Base-by-base conservation (phyloP, 371 early-diverging fungal species). In the Amoeboradix gromovi region DNA sequence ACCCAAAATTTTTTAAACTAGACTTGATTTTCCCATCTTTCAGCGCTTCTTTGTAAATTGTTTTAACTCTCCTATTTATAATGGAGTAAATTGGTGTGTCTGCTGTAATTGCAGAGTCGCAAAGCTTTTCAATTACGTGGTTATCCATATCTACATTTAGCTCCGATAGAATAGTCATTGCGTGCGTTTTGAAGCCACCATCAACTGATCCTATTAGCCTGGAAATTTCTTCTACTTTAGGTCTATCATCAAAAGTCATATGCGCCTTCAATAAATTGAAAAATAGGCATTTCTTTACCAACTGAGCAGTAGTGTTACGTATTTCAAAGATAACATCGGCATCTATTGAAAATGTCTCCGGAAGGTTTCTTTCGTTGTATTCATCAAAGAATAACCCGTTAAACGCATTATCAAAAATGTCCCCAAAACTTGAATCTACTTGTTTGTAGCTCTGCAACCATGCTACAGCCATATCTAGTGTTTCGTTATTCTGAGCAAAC, bases 51-150 rank as follows among this genome's bases (percentile, higher is more conserved):
- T 80, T 79, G 28, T 86, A 73, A 5, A 78, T 74, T 0, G 76
- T 71, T 31, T 77, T 80, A 1, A 86, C 74, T 17, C 87, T 79
- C 1, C 87, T 80, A 28, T 78, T 76, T 27, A 89, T 73, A 16
- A 89, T 72, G 0, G 78, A 74, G 71, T 82, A 87, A 1, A 89
- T 80, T 0, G 85, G n/a, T n/a, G n/a, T n/a, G n/a, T 80, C 71
- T 89, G 87, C 5, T 75, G 76, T 69, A 81, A 80, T 22, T 81
- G 80, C 0, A 89, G 74, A 0, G 85, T 86, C 76, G n/a, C n/a
- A n/a, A n/a, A n/a, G n/a, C n/a, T 86, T 87, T 32, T 79, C 79
- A 16, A 87, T 84, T 87, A 87, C 86, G 69, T 73, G 75, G 30
- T 77, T 76, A 28, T 87, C 74, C 68, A 85, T 70, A 0, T 71